Evolutionary conservation across 2,329 filamentous ascomycete species (phyloP).

Genomic region (Apiospora saccharicola): DNA sequence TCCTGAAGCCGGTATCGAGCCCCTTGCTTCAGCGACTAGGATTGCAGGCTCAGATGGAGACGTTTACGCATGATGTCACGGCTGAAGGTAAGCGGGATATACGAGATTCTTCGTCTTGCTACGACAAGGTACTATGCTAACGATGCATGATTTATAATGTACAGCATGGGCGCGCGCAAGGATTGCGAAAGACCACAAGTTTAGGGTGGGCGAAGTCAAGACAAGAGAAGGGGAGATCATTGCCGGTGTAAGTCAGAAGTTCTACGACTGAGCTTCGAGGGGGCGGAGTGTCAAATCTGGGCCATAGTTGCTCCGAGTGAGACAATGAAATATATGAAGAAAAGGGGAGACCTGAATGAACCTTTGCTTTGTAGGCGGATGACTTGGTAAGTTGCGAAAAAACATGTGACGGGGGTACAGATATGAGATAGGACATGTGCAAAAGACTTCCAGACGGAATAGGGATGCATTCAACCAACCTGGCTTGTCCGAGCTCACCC

Average conservation of each 20-base stretch:
- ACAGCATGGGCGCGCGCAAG: slow-evolving; percentile 37
- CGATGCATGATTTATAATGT: slow-evolving; percentile 24
- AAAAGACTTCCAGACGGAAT: too few relatives aligned
- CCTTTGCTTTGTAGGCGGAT: too few relatives aligned
- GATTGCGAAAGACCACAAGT: slow-evolving; percentile 38
- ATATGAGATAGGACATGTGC: too few relatives aligned
- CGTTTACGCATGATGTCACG: slow-evolving; percentile 35
- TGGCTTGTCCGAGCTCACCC: too few relatives aligned
- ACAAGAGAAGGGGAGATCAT: slow-evolving; percentile 37
- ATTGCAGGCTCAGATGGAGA: slow-evolving; percentile 31
- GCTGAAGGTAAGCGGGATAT: slow-evolving; percentile 34
- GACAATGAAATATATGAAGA: not conserved
- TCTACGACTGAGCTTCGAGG: slow-evolving; percentile 30
- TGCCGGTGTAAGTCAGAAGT: slow-evolving; percentile 34
- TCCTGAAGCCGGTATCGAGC: slow-evolving; percentile 34
- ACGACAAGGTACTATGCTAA: not conserved
- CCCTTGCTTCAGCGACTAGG: slow-evolving; percentile 28
- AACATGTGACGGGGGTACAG: too few relatives aligned
- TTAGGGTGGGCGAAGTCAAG: slow-evolving; percentile 34
- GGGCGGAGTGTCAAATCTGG: not conserved
- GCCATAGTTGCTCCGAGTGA: not conserved
- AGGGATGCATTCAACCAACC: too few relatives aligned
- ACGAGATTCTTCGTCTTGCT: not conserved
- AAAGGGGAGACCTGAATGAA: not conserved
- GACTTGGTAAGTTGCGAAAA: too few relatives aligned